Percentiles rank a stretch among this genome's conserved stretches.
These are phyloP conservation scores for Microcos paniculata DNA, from an alignment of 345 rosid species.

Conservation along the genomic window DNA sequence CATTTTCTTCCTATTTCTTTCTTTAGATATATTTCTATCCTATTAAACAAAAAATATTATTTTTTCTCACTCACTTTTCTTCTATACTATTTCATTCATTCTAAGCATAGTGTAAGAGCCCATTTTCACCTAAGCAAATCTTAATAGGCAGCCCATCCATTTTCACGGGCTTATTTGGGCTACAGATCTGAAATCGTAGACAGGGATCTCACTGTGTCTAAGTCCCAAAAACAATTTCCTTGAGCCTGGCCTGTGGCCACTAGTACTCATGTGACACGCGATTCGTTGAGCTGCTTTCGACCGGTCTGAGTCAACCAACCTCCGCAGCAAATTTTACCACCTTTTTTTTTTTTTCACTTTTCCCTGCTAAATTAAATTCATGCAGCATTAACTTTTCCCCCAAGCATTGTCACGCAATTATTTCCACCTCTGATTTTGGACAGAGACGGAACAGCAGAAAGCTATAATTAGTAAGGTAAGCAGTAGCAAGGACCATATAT, in stretches of 20 bases:
- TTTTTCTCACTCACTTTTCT: too few species aligned
- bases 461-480: neutral
- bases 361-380: neutral
- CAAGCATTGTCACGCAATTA: too few species aligned
- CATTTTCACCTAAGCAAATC: neutral
- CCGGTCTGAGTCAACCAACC: neutral
- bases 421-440: neutral
- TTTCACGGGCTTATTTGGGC: neutral
- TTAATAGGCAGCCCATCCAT: too few species aligned
- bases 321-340: neutral
- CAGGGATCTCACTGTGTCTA: neutral
- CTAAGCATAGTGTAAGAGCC: too few species aligned
- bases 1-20: too few species aligned
- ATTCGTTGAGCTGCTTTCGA: neutral
- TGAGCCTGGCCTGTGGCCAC: neutral
- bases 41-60: too few species aligned
- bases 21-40: too few species aligned
- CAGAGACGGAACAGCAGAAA: neutral
- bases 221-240: neutral
- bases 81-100: too few species aligned
- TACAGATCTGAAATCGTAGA: neutral
- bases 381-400: neutral
- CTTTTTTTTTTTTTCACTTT: neutral
- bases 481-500: neutral
- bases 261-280: neutral